A percentile compares a stretch with the other conserved stretches of the same genome.
phyloP scores from a whole-genome alignment of 768 basidiomycete genomes.

The Suillus variegatus region DNA sequence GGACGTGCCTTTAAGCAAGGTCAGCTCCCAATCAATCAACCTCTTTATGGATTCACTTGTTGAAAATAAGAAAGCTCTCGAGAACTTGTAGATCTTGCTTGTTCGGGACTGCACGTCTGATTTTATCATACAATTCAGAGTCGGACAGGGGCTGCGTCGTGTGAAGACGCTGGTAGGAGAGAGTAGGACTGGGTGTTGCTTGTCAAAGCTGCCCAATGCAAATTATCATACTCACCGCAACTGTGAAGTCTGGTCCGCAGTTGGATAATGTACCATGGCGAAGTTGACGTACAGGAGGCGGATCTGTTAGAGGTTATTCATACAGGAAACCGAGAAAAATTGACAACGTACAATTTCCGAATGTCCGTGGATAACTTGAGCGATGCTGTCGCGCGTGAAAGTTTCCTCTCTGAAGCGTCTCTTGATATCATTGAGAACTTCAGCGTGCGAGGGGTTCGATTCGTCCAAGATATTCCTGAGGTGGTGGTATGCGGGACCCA shows the following conservation, averaged over 20 bases:
- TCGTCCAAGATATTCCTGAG: conserved; percentile 91
- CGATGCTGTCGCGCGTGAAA: conserved; percentile 93
- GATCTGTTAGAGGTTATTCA: conserved; percentile 49
- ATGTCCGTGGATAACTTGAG: conserved; percentile 82
- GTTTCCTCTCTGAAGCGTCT: conserved; percentile 97
- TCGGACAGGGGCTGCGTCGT: conserved; percentile 83
- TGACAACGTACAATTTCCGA: conserved; percentile 73
- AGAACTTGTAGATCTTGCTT: conserved; percentile 94
- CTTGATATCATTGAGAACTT: conserved; percentile 95
- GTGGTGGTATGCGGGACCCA: conserved; percentile 88
- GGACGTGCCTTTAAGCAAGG: conserved; percentile 57
- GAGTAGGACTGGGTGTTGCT: conserved; percentile 67
- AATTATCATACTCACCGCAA: conserved; percentile 56
- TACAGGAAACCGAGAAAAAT: background rate
- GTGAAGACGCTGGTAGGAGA: conserved; percentile 94
- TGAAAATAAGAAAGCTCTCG: conserved; percentile 94
- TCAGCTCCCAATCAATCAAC: conserved; percentile 9
- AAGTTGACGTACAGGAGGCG: conserved; percentile 96
- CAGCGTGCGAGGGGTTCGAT: conserved; percentile 84
- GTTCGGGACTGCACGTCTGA: conserved; percentile 80
- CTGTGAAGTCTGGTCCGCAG: conserved; percentile 52
- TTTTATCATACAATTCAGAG: conserved; percentile 82
- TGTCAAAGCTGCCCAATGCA: background rate
- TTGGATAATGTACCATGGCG: conserved; percentile 91
- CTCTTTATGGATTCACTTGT: conserved; percentile 55